Percentiles rank a stretch among this genome's conserved stretches.
These are phyloP conservation scores for Friedmanniomyces simplex DNA, from an alignment of 495 filamentous ascomycete species.

Conservation along the genomic window DNA sequence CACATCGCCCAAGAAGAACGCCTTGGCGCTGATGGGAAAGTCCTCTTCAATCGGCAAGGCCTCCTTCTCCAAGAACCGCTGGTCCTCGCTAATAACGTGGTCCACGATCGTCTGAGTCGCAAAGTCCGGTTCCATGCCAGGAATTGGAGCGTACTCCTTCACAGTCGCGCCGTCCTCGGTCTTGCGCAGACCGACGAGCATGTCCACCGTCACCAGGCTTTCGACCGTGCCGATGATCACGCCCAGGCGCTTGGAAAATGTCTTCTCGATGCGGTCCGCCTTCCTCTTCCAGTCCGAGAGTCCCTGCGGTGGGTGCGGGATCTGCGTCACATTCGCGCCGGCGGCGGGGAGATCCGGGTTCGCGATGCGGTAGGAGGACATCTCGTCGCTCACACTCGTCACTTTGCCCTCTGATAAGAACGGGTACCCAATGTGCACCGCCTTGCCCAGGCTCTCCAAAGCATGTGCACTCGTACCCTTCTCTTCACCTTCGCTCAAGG, in stretches of 20 bases:
- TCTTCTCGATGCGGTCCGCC: conserved; percentile 67
- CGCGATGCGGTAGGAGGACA: conserved; percentile 61
- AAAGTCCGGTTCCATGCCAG: conserved; percentile 83
- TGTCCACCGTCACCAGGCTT: conserved; percentile 79
- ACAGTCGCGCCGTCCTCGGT: conserved; percentile 82
- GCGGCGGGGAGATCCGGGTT: conserved; percentile 38
- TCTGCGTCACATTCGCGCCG: conserved; percentile 44
- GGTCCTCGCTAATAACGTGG: conserved; percentile 81
- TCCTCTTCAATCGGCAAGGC: conserved; percentile 84
- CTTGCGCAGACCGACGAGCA: conserved; percentile 82
- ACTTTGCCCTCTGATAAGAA: conserved; percentile 93
- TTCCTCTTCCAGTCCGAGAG: conserved; percentile 78
- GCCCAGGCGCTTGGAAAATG: conserved; percentile 81
- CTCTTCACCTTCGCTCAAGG: conserved; percentile 60
- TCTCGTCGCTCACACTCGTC: conserved; percentile 77
- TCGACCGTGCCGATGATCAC: conserved; percentile 82
- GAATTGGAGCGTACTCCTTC: conserved; percentile 87
- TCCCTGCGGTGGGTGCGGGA: conserved; percentile 65
- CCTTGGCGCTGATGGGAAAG: conserved; percentile 68
- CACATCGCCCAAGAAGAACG: conserved; percentile 94
- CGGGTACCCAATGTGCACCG: conserved; percentile 88
- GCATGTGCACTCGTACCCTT: conserved; percentile 60
- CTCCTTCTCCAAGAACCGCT: conserved; percentile 79
- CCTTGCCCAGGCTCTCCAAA: conserved; percentile 68
- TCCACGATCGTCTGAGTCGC: conserved; percentile 85